phyloP scores from a whole-genome alignment of 192 early-diverging fungal species.

The Chytriomyces sp. region DNA sequence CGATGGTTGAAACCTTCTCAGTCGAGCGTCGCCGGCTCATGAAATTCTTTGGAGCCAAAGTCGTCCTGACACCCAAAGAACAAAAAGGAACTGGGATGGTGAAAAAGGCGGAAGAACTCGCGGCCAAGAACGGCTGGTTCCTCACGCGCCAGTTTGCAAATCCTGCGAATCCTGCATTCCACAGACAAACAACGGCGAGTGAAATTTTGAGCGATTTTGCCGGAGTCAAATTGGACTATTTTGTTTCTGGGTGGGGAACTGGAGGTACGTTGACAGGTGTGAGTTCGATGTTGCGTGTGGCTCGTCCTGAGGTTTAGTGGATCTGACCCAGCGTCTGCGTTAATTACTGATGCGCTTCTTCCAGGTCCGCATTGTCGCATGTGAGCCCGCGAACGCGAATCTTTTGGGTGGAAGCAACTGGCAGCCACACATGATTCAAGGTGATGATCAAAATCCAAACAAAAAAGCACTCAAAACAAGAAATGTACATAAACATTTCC shows the following conservation, averaged over 20 bases:
- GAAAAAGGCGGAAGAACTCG: slow-evolving; percentile 43
- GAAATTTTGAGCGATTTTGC: slow-evolving; percentile 48
- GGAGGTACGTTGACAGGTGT: slow-evolving; percentile 48
- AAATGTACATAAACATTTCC: no score
- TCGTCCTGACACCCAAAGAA: slow-evolving; percentile 50
- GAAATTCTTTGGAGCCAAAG: slow-evolving; percentile 49
- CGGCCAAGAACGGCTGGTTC: slow-evolving; percentile 46
- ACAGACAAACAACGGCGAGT: slow-evolving; percentile 46
- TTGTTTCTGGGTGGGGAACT: slow-evolving; percentile 50
- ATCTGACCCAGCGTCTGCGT: no score
- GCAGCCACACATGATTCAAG: slow-evolving; percentile 42
- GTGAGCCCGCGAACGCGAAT: slow-evolving; percentile 37
- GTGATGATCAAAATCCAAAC: background rate
- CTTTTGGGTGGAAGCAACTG: slow-evolving; percentile 28
- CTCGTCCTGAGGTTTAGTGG: slow-evolving; percentile 30
- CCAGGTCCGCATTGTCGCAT: slow-evolving; percentile 25
- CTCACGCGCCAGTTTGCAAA: slow-evolving; percentile 47
- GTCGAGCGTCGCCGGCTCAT: slow-evolving; percentile 49
- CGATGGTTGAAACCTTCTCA: slow-evolving; percentile 53
- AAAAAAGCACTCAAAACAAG: no score
- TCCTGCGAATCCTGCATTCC: slow-evolving; percentile 49
- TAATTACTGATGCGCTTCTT: no score
- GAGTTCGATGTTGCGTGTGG: slow-evolving; percentile 32
- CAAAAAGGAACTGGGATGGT: slow-evolving; percentile 46
- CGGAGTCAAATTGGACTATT: slow-evolving; percentile 39